These are phyloP conservation scores for Rhizophagus clarus DNA, from an alignment of 192 early-diverging fungal species.

Conservation along the genomic window DNA sequence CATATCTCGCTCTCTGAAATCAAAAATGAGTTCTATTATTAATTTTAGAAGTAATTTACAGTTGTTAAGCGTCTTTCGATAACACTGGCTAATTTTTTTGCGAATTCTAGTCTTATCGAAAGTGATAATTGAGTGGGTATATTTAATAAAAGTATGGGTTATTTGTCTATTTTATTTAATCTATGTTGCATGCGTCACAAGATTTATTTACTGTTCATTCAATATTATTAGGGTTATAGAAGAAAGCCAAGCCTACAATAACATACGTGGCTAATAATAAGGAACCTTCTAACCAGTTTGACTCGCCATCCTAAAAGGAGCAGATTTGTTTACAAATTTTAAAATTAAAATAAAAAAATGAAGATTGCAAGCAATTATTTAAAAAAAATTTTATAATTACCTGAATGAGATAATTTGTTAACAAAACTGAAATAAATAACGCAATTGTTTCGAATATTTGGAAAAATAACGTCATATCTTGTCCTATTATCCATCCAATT, in stretches of 20 bases:
- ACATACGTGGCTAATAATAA: conserved; percentile 80
- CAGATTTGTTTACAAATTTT: no score
- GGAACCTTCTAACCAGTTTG: conserved; percentile 91
- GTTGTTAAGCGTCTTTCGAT: no score
- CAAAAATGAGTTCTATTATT: no score
- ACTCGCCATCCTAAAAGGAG: conserved; percentile 76
- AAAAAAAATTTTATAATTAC: conserved; percentile 8
- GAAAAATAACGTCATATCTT: conserved; percentile 85
- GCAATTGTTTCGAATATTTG: conserved; percentile 79
- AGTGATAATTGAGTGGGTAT: no score
- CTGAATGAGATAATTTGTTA: conserved; percentile 80
- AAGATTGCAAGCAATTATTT: neutral
- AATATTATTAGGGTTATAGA: conserved; percentile 57
- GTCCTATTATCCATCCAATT: conserved; percentile 80
- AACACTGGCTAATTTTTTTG: no score
- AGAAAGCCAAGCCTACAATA: conserved; percentile 88
- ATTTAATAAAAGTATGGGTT: no score
- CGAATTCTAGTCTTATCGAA: no score
- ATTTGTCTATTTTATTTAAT: no score
- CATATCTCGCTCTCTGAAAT: no score
- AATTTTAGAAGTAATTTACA: no score
- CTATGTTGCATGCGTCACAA: no score
- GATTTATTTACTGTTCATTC: no score
- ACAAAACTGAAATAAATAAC: conserved; percentile 75
- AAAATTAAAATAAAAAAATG: conserved; percentile 39